Percentiles rank a stretch among this genome's conserved stretches.
Conservation (phyloP, 1,284 basidiomycete genomes). For the Neolentinus lepideus region DNA sequence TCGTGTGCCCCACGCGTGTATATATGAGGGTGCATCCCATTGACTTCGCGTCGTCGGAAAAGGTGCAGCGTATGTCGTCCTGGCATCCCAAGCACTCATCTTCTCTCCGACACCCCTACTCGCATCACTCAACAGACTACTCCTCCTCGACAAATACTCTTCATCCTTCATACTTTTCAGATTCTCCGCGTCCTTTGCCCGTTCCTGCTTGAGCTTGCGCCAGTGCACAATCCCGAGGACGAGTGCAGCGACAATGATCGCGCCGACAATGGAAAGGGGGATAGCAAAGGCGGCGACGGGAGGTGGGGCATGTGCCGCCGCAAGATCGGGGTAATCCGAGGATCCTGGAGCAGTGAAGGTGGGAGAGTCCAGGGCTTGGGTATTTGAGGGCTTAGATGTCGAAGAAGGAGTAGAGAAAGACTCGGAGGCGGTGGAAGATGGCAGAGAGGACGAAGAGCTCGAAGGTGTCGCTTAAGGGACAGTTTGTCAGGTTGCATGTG, state of each 20-base stretch:
- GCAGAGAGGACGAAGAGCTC: neutral
- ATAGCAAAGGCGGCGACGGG: slow-evolving; percentile 36
- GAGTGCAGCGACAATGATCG: slow-evolving; percentile 30
- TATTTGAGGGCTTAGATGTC: neutral
- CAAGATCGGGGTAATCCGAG: slow-evolving; percentile 16
- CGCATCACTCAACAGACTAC: neutral
- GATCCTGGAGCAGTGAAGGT: slow-evolving; percentile 4
- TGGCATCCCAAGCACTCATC: neutral
- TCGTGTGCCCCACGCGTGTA: neutral
- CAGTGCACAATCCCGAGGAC: slow-evolving; percentile 22
- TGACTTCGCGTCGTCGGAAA: neutral
- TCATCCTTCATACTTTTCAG: neutral
- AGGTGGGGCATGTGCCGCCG: slow-evolving; percentile 23
- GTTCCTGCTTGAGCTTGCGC: slow-evolving; percentile 19
- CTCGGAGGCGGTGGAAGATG: neutral
- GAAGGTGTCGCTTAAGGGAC: neutral
- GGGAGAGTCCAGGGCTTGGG: neutral
- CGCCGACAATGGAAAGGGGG: slow-evolving; percentile 34
- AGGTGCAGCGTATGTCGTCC: neutral
- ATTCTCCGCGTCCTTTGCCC: slow-evolving; percentile 10
- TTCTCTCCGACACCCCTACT: neutral
- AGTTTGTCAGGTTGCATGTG: neutral
- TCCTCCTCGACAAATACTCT: neutral
- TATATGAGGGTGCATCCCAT: neutral
- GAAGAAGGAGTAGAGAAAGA: neutral